Percentiles rank a stretch among this genome's conserved stretches.
Conservation (phyloP, 2,329 filamentous ascomycete species). For the Calycina marina region DNA sequence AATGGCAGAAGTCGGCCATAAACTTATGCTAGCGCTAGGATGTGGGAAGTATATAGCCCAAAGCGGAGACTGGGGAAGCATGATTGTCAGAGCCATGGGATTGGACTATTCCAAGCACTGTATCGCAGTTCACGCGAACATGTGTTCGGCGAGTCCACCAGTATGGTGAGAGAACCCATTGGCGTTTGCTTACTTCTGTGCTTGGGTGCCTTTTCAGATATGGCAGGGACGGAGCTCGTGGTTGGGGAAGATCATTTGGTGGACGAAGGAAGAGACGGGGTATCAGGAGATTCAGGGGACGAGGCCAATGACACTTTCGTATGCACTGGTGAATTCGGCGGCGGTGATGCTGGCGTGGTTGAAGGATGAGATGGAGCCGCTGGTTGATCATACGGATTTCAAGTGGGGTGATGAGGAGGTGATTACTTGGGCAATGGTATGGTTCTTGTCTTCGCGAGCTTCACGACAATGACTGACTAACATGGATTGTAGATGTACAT, state of each 20-base stretch:
- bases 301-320: constrained; percentile 13
- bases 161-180: constrained; percentile 9
- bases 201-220: not conserved
- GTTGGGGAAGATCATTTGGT: constrained; percentile 9
- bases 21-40: constrained; percentile 52
- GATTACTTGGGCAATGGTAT: constrained; percentile 41
- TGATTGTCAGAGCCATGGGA: constrained; percentile 44
- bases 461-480: not conserved
- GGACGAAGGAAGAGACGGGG: constrained; percentile 6
- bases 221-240: not conserved
- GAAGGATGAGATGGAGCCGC: constrained; percentile 11
- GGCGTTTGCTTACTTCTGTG: constrained; percentile 7
- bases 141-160: constrained; percentile 10
- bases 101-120: constrained; percentile 35
- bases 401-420: constrained; percentile 61
- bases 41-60: constrained; percentile 46
- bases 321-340: constrained; percentile 12
- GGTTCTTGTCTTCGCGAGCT: too few relatives aligned
- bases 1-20: constrained; percentile 43
- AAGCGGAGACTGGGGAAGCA: constrained; percentile 59
- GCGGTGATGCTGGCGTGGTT: constrained; percentile 14
- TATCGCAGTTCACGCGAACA: constrained; percentile 18
- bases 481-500: constrained; percentile 6
- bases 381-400: constrained; percentile 33
- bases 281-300: constrained; percentile 15